Conservation (phyloP, 305 asterid genomes). For the Rubia tinctorum region DNA sequence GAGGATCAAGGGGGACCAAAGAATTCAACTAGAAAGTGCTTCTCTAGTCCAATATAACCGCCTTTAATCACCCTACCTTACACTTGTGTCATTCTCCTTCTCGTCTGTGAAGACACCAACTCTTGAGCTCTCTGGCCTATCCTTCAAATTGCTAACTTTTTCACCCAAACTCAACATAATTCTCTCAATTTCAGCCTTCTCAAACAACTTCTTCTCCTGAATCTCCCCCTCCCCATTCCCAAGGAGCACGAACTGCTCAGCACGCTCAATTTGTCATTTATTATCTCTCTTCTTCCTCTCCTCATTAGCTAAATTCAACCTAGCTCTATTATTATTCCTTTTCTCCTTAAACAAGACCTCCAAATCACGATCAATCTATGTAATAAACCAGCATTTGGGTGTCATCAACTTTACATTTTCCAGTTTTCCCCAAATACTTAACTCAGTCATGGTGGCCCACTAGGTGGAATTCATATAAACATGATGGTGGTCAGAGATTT, state of each 20-base stretch:
- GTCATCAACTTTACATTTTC: slow-evolving; percentile 90
- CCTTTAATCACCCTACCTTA: no score
- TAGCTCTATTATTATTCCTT: slow-evolving; percentile 75
- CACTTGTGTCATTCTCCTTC: slow-evolving; percentile 42
- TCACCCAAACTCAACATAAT: slow-evolving; percentile 55
- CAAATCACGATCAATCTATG: slow-evolving; percentile 77
- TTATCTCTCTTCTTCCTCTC: slow-evolving; percentile 85
- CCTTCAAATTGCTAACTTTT: slow-evolving; percentile 33
- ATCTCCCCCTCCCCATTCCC: slow-evolving; percentile 25
- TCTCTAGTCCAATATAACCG: no score
- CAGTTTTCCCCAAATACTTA: slow-evolving; percentile 70
- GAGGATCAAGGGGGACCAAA: no score
- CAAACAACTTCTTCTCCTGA: slow-evolving; percentile 36
- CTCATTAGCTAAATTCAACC: slow-evolving; percentile 73
- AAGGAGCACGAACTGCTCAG: slow-evolving; percentile 47
- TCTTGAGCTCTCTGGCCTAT: slow-evolving; percentile 43
- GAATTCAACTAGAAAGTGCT: no score
- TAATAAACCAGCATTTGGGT: slow-evolving; percentile 89
- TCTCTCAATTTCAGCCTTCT: slow-evolving; percentile 59
- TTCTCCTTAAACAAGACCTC: slow-evolving; percentile 83
- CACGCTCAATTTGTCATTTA: slow-evolving; percentile 86
- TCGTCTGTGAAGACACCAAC: slow-evolving; percentile 44
- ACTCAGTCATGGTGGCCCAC: slow-evolving; percentile 87
- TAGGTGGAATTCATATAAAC: slow-evolving; percentile 83
- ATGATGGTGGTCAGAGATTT: slow-evolving; percentile 70